Percentiles rank a stretch among this genome's conserved stretches.
phyloP scores from a whole-genome alignment of 352 stramenopile species.

The Phytophthora pluvialis region DNA sequence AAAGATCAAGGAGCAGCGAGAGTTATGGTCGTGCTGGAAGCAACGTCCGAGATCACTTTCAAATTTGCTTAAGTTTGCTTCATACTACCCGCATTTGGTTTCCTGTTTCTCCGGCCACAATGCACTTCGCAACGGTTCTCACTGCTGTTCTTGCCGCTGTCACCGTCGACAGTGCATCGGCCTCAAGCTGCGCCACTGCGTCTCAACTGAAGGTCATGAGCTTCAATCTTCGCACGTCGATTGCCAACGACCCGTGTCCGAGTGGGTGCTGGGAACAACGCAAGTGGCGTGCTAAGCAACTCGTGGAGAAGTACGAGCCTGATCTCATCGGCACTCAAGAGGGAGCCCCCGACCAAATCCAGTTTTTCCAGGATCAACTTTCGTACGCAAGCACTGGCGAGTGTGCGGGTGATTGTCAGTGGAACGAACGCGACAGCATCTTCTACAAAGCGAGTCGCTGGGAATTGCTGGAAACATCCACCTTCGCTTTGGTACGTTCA shows the following conservation, averaged over 20 bases:
- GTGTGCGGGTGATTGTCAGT: slow-evolving; percentile 60
- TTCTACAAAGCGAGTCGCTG: slow-evolving; percentile 61
- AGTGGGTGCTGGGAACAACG: slow-evolving; percentile 68
- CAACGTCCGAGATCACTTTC: slow-evolving; percentile 14
- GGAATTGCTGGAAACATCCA: slow-evolving; percentile 45
- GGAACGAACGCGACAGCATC: slow-evolving; percentile 74
- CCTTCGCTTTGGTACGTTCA: slow-evolving; percentile 65
- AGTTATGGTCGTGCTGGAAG: not conserved
- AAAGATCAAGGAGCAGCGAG: slow-evolving; percentile 15
- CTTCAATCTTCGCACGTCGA: slow-evolving; percentile 74
- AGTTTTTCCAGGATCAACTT: slow-evolving; percentile 55
- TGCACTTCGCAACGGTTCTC: slow-evolving; percentile 17
- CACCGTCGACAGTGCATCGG: not conserved
- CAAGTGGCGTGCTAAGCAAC: slow-evolving; percentile 43
- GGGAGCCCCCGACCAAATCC: slow-evolving; percentile 58
- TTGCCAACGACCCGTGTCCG: slow-evolving; percentile 67
- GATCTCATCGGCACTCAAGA: slow-evolving; percentile 79
- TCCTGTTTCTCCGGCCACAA: slow-evolving; percentile 3
- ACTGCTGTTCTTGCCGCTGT: not conserved
- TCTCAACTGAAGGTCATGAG: slow-evolving; percentile 63
- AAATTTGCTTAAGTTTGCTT: slow-evolving; percentile 15
- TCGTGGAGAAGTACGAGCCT: slow-evolving; percentile 55
- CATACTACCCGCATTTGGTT: not conserved
- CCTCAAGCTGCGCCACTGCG: slow-evolving; percentile 9
- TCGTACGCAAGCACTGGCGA: slow-evolving; percentile 55